Evolutionary conservation across 768 basidiomycete genomes (phyloP).

Genomic region (Panaeolus papilionaceus): DNA sequence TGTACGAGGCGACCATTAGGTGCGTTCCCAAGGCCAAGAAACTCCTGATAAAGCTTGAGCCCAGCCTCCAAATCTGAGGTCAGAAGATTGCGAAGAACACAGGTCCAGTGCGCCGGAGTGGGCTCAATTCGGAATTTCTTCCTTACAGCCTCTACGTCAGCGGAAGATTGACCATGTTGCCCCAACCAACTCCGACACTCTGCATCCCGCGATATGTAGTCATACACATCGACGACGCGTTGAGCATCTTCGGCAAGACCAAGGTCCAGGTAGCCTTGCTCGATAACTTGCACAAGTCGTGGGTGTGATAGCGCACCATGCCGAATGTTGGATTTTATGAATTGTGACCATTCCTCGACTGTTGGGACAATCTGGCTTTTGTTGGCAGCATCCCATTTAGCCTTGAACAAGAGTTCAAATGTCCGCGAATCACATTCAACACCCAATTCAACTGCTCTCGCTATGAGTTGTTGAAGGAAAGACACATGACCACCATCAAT

Average conservation of each 20-base stretch:
- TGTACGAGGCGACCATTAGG: constrained; percentile 1
- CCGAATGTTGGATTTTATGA: constrained; percentile 54
- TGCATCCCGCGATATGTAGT: constrained; percentile 15
- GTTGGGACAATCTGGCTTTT: constrained; percentile 36
- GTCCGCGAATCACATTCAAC: constrained; percentile 36
- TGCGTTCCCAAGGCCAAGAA: background rate
- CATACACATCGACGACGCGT: constrained; percentile 46
- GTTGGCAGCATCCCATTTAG: constrained; percentile 40
- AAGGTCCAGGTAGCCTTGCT: constrained; percentile 48
- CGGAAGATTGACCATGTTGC: constrained; percentile 25
- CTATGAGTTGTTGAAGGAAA: background rate
- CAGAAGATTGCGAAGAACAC: constrained; percentile 10
- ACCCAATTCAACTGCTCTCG: background rate
- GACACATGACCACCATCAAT: background rate
- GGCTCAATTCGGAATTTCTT: constrained; percentile 6
- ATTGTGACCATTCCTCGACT: constrained; percentile 40
- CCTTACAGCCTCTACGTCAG: constrained; percentile 8
- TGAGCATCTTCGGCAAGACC: constrained; percentile 42
- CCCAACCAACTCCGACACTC: constrained; percentile 15
- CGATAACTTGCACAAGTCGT: constrained; percentile 45
- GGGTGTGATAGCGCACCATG: constrained; percentile 52
- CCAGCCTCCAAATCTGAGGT: background rate
- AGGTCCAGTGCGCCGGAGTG: constrained; percentile 1
- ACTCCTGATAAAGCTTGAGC: background rate
- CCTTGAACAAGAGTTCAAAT: constrained; percentile 54